These are phyloP conservation scores for Betula pendula DNA, from an alignment of 306 rosid species.

Conservation along the genomic window DNA sequence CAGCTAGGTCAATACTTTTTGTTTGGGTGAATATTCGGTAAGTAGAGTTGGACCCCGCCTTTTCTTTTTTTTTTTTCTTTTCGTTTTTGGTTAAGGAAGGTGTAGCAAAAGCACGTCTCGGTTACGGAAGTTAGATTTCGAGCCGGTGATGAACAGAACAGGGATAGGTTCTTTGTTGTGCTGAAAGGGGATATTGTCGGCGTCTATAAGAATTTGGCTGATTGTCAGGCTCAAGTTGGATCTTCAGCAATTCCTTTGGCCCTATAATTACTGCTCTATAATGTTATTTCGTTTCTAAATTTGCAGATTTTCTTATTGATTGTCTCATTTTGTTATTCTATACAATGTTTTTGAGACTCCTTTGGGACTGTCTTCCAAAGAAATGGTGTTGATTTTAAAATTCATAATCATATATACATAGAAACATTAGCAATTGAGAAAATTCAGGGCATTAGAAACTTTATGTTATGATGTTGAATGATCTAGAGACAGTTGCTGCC, in stretches of 20 bases:
- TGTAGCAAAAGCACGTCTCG: conserved; percentile 33
- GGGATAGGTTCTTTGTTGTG: conserved; percentile 71
- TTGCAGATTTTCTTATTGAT: not conserved
- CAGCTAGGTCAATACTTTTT: no score
- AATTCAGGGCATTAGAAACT: not conserved
- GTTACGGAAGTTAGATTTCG: conserved; percentile 36
- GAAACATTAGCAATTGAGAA: not conserved
- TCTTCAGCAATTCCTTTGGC: conserved; percentile 58
- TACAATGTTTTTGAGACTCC: not conserved
- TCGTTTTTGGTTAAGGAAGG: no score
- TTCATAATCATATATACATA: not conserved
- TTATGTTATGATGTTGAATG: not conserved
- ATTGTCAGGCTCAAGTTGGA: conserved; percentile 87
- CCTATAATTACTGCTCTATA: not conserved
- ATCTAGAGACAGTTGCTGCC: not conserved
- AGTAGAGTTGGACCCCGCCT: no score
- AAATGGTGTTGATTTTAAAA: not conserved
- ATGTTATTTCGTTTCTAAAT: not conserved
- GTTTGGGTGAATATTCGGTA: no score
- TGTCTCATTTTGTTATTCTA: not conserved
- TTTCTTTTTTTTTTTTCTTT: no score
- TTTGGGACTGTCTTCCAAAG: not conserved
- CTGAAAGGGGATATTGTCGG: conserved; percentile 88
- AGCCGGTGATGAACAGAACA: conserved; percentile 48
- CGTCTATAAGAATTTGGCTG: conserved; percentile 53